These are phyloP conservation scores for Sporisorium reilianum DNA, from an alignment of 1,284 basidiomycete genomes.

Conservation along the genomic window DNA sequence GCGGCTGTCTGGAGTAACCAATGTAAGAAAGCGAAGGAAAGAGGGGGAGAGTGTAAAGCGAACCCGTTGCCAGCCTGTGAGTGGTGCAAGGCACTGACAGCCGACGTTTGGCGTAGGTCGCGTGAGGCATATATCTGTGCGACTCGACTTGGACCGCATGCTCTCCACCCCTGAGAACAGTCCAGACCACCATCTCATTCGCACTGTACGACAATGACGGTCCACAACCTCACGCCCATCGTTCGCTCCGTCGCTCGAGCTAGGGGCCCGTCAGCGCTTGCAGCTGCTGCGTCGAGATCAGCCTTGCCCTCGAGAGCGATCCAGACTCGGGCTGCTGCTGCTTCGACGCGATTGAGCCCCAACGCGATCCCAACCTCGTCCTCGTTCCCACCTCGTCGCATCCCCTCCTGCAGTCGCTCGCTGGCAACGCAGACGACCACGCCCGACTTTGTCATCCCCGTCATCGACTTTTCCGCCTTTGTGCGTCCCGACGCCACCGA, in stretches of 20 bases:
- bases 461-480: slow-evolving; percentile 80
- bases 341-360: not conserved
- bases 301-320: not conserved
- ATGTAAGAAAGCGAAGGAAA: too few relatives aligned
- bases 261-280: not conserved
- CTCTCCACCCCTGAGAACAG: not conserved
- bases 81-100: not conserved
- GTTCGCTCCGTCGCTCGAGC: slow-evolving; percentile 1
- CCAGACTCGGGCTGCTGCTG: slow-evolving; percentile 8
- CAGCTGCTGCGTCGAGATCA: not conserved
- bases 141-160: not conserved
- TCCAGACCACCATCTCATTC: slow-evolving; percentile 8
- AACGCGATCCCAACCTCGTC: not conserved
- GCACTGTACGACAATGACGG: not conserved
- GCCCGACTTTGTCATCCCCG: slow-evolving; percentile 72
- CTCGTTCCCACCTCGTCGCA: not conserved
- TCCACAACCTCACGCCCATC: not conserved
- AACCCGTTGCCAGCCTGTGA: not conserved
- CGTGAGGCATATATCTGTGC: not conserved
- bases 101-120: not conserved
- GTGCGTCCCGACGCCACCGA: slow-evolving; percentile 72
- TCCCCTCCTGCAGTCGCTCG: not conserved
- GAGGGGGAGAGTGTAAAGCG: not conserved
- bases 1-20: too few relatives aligned
- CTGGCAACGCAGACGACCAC: slow-evolving; percentile 23